A percentile compares a stretch with the other conserved stretches of the same genome.
Conservation (phyloP, 2,329 filamentous ascomycete species). For the Pseudogymnoascus sp. region DNA sequence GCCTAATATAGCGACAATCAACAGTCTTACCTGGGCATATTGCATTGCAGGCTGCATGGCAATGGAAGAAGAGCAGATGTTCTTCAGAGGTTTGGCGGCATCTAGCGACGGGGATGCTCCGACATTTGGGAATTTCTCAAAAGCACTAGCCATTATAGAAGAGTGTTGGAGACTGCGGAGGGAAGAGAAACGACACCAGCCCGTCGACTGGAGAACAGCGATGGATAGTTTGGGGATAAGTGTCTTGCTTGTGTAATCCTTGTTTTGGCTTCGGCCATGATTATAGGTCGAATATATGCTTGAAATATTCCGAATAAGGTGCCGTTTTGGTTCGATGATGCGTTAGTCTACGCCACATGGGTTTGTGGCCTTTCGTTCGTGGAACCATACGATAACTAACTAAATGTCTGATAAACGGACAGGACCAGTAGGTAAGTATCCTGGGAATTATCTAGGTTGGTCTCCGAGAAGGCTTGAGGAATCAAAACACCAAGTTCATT, state of each 20-base stretch:
- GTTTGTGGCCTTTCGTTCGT: no score
- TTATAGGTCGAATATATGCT: no score
- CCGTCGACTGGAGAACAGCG: not conserved
- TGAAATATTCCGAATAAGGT: no score
- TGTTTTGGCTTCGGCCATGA: no score
- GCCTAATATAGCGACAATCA: constrained; percentile 12
- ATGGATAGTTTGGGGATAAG: not conserved
- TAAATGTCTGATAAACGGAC: no score
- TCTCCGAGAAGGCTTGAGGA: no score
- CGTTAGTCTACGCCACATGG: no score
- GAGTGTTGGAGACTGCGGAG: constrained; percentile 11
- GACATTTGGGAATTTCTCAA: constrained; percentile 11
- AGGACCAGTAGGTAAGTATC: no score
- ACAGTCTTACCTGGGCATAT: constrained; percentile 16
- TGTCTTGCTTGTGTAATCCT: not conserved
- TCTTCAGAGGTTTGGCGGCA: constrained; percentile 13
- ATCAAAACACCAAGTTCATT: no score
- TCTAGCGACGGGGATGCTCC: not conserved
- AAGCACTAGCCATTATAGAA: constrained; percentile 13
- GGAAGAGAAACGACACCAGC: not conserved
- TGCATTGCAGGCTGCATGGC: constrained; percentile 19
- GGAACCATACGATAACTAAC: no score
- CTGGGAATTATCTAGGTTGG: no score
- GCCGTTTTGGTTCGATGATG: no score
- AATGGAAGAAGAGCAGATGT: constrained; percentile 11